Base-by-base conservation (phyloP, 2,329 filamentous ascomycete genomes). In the Microdochium nivale region DNA sequence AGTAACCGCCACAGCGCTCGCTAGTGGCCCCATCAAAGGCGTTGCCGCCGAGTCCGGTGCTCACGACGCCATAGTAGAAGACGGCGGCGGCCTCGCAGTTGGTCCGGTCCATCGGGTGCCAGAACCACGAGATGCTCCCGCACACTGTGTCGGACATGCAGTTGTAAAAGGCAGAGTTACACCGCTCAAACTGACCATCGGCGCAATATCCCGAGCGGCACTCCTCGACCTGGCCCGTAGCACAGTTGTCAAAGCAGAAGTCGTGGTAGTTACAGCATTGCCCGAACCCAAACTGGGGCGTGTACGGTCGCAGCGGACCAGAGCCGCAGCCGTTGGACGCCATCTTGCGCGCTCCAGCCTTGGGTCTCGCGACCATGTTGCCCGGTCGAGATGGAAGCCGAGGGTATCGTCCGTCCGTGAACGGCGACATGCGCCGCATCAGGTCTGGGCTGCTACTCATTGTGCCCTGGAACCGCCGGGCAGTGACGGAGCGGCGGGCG, bases 221-320 rank as follows among this genome's bases (percentile, higher is more conserved):
- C 14, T 19, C 5, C 33, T 37, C 33, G 33, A 37, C 33, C 7
- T 16, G 33, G 13, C 33, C 23, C 13, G 13, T 9, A 1, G 21
- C 44, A 25, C 51, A 52, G 23, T 47, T n/a, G 32, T 52, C 51
- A 30, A 27, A 52, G 51, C 51, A 52, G 27, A 16, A 13, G 24
- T 52, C 51, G 48, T 52, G 51, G 3, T n/a, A 13, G 48, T 52
- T n/a, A 40, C 51, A 52, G 27, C 51, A 52, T 2, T 19, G 10
- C 2, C 51, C 51, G 21, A 52, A 52, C n/a, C 33, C 19, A 9
- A 27, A 25, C 25, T 52, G 46, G 21, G 51, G 51, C 25, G 49
- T 27, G 23, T 47, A 47, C 23, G 35, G 33, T n/a, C 9, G 14
- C 2, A 16, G 14, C 11, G 19, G 25, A 13, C 37, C 48, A 3